Conservation (phyloP, 352 stramenopile species). For the Pythium myriotylum region DNA sequence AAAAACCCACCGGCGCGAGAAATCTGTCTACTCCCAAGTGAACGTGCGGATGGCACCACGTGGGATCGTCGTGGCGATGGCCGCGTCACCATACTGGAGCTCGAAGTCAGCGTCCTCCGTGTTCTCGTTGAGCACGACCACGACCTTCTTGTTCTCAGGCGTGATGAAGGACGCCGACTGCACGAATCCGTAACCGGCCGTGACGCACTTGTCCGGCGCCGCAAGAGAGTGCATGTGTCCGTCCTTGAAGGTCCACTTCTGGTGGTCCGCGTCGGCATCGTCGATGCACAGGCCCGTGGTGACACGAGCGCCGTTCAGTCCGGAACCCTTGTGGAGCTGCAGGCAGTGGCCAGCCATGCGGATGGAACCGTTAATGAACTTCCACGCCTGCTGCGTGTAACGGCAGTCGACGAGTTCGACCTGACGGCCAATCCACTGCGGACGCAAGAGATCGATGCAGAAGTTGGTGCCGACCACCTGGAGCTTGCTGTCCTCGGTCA, state of each 20-base stretch:
- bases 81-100: constrained; percentile 45
- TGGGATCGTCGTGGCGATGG: constrained; percentile 59
- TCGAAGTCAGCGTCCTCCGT: constrained; percentile 70
- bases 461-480: constrained; percentile 60
- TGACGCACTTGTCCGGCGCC: constrained; percentile 68
- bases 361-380: constrained; percentile 57
- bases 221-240: constrained; percentile 54
- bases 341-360: constrained; percentile 68
- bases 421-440: constrained; percentile 59
- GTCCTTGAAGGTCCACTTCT: constrained; percentile 68
- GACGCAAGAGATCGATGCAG: constrained; percentile 59
- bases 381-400: constrained; percentile 72
- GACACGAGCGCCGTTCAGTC: constrained; percentile 49
- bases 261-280: constrained; percentile 38
- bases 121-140: constrained; percentile 88
- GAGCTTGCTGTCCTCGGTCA: constrained; percentile 78
- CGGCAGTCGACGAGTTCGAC: constrained; percentile 66
- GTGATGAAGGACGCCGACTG: constrained; percentile 74
- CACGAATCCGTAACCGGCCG: constrained; percentile 75
- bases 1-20: too few species aligned
- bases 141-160: constrained; percentile 68
- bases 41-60: constrained; percentile 72
- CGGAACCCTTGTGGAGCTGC: constrained; percentile 68
- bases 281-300: constrained; percentile 52
- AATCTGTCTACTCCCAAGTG: constrained; percentile 52